These are phyloP conservation scores for Backusella psychrophila DNA, from an alignment of 192 early-diverging fungal genomes.

Conservation along the genomic window DNA sequence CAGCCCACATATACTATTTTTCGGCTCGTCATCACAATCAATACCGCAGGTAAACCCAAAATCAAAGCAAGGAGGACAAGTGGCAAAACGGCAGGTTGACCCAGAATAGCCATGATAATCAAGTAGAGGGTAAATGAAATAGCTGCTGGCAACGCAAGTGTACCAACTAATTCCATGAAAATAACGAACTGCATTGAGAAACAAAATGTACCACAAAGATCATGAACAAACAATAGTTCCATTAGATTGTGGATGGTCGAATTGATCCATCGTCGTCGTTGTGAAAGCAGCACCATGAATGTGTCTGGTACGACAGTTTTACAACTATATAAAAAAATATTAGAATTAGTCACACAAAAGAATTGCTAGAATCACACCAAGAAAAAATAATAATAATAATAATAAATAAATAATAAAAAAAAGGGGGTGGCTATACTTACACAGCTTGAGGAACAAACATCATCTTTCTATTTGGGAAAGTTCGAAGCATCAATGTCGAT, in stretches of 20 bases:
- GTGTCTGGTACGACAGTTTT: constrained; percentile 70
- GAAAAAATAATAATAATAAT: constrained; percentile 52
- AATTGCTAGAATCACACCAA: constrained; percentile 55
- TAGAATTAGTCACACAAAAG: constrained; percentile 52
- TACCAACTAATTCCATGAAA: constrained; percentile 92
- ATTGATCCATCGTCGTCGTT: constrained; percentile 90
- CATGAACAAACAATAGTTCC: constrained; percentile 77
- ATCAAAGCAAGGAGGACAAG: constrained; percentile 75
- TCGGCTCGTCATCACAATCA: constrained; percentile 87
- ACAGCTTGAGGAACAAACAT: constrained; percentile 71
- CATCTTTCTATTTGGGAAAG: constrained; percentile 71
- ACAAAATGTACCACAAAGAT: constrained; percentile 89
- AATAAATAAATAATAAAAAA: constrained; percentile 60
- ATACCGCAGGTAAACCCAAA: constrained; percentile 85
- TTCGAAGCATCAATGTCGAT: constrained; percentile 72
- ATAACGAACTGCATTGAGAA: constrained; percentile 97
- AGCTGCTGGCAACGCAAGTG: constrained; percentile 88
- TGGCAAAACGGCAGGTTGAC: constrained; percentile 51
- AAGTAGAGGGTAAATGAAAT: constrained; percentile 85
- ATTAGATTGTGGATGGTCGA: constrained; percentile 85
- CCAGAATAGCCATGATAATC: constrained; percentile 76
- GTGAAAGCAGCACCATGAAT: constrained; percentile 69
- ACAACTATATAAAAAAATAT: constrained; percentile 36
- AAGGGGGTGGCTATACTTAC: constrained; percentile 60
- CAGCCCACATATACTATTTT: constrained; percentile 85